Evolutionary conservation across 768 basidiomycete genomes (phyloP), one percentile per base, ranked within the genome.

Genomic region (Psilocybe tampanensis): DNA sequence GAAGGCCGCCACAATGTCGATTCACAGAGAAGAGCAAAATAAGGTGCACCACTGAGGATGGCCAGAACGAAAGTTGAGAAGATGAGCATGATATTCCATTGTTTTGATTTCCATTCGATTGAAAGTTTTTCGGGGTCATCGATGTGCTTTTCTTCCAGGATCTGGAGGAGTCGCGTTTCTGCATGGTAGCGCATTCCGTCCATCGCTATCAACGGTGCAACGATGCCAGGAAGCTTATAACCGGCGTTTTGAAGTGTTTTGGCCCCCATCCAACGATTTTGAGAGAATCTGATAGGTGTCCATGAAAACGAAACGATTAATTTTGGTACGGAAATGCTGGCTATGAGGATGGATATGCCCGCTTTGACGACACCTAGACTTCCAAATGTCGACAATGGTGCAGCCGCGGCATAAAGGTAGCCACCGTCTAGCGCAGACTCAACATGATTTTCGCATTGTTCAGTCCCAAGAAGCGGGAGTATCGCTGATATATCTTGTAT

Each of bases 381-480:
- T 18, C 60, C 60, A 42, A 61, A 61, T 9, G 58, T 61, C 11
- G 60, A 61, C 36, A 58, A 41, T 22, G 60, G 53, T 2, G 56
- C 42, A 3, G 41, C 39, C 17, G 47, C 43, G 8, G 48, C 43
- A 43, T 58, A 61, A 22, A 58, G 48, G 23, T 44, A 61, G 2
- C 60, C 60, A 22, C 47, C 47, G 6, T 43, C 53, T 9, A 61
- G 53, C 2, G 56, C 60, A 19, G 60, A 58, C n/a, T 56, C 60
- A 3, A 58, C 54, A 18, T 61, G 60, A 12, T 52, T 22, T 18
- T 61, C 60, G 48, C 60, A 61, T 39, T 58, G 56, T n/a, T 61
- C 56, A 29, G 60, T 61, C 2, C 60, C 60, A 6, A 61, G 33
- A 15, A 61, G 53, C 2, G 60, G 60, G 6, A 61, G 53, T 22